phyloP scores from a whole-genome alignment of 176 grass and related monocot genomes.

The Metroxylon sagu region DNA sequence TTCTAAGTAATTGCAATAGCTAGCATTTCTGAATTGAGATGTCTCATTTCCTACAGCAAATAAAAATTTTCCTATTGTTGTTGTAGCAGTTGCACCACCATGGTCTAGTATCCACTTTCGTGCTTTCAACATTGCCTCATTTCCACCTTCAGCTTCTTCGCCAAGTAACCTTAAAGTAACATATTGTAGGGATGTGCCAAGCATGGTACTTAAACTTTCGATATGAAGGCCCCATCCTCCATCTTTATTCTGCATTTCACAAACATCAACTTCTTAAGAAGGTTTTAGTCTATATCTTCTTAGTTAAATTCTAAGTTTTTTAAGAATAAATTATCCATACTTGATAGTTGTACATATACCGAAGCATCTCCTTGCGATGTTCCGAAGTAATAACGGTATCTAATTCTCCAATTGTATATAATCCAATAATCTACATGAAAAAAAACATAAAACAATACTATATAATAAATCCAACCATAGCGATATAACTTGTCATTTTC shows the following conservation, averaged over 20 bases:
- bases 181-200: constrained; percentile 55
- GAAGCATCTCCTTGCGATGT: constrained; percentile 45
- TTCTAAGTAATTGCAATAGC: too few species aligned
- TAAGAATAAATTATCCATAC: constrained; percentile 18
- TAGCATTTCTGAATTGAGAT: too few species aligned
- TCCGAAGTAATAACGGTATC: constrained; percentile 33
- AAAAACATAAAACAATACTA: constrained; percentile 10
- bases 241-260: constrained; percentile 39
- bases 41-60: constrained; percentile 34
- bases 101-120: constrained; percentile 66
- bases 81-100: constrained; percentile 45
- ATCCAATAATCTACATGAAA: constrained; percentile 51
- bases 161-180: constrained; percentile 53
- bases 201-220: constrained; percentile 60
- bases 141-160: constrained; percentile 30
- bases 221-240: constrained; percentile 65
- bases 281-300: too few species aligned
- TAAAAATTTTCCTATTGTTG: constrained; percentile 57
- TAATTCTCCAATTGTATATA: constrained; percentile 50
- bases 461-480: neutral
- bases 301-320: too few species aligned
- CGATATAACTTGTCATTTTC: neutral
- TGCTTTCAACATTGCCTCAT: constrained; percentile 34
- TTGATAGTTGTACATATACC: constrained; percentile 67
- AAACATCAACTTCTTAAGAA: too few species aligned